Conservation (phyloP, 208 protist species). For the Crithidia sp. region DNA sequence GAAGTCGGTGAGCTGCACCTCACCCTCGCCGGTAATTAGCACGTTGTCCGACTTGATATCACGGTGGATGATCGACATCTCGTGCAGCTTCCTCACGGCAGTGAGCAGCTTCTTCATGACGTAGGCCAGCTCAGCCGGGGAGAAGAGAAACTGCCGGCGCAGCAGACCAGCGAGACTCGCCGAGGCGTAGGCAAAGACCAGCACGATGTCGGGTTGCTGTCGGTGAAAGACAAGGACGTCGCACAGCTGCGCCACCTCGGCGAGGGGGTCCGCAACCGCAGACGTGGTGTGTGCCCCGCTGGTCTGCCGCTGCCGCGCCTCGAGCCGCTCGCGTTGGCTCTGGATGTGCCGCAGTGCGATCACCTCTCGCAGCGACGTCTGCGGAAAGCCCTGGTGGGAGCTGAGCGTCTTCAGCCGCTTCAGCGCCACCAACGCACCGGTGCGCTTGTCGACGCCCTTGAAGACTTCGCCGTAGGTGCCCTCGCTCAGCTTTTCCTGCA, state of each 20-base stretch:
- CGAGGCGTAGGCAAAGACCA: conserved; percentile 81
- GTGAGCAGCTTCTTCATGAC: conserved; percentile 74
- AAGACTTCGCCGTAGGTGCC: conserved; percentile 98
- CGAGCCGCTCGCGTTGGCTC: conserved; percentile 49
- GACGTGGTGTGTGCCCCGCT: neutral
- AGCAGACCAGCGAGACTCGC: conserved; percentile 78
- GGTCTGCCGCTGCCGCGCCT: conserved; percentile 15
- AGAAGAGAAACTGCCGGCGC: conserved; percentile 63
- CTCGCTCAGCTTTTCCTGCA: conserved; percentile 93
- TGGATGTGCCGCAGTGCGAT: conserved; percentile 83
- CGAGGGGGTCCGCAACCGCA: conserved; percentile 45
- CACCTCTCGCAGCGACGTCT: conserved; percentile 88
- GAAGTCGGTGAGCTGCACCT: conserved; percentile 86
- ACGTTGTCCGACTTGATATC: conserved; percentile 94
- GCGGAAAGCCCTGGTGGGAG: conserved; percentile 86
- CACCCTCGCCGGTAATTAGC: conserved; percentile 59
- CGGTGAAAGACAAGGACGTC: conserved; percentile 78
- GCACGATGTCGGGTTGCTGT: conserved; percentile 70
- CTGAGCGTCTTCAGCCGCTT: conserved; percentile 87
- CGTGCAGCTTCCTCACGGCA: conserved; percentile 72
- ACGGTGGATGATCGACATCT: conserved; percentile 91
- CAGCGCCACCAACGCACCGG: conserved; percentile 67
- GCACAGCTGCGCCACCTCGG: conserved; percentile 69
- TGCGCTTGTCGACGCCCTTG: conserved; percentile 54
- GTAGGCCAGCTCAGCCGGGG: conserved; percentile 65